Conservation (phyloP, 768 basidiomycete species). For the Leccinum subtestaceum region DNA sequence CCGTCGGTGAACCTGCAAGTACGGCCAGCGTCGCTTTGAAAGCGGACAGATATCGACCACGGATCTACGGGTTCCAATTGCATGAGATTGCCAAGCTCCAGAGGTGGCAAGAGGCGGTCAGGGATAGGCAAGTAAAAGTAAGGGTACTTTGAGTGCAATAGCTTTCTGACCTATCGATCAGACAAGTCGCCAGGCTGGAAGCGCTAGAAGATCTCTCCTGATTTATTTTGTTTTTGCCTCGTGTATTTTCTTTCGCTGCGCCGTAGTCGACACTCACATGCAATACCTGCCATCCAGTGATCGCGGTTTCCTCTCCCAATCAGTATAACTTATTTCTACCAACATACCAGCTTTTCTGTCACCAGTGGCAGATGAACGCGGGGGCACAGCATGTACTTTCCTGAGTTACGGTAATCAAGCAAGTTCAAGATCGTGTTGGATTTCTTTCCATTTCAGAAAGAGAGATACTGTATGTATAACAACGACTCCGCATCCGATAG, state of each 20-base stretch:
- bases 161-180: constrained; percentile 13
- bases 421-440: background rate
- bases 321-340: background rate
- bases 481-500: background rate
- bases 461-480: background rate
- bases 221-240: constrained; percentile 4
- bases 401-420: background rate
- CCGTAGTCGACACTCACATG: constrained; percentile 6
- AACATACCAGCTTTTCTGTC: background rate
- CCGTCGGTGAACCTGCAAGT: constrained; percentile 64
- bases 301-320: background rate
- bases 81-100: constrained; percentile 91
- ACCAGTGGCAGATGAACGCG: background rate
- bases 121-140: constrained; percentile 61
- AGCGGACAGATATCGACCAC: constrained; percentile 88
- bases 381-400: background rate
- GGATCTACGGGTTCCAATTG: constrained; percentile 96
- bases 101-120: constrained; percentile 91
- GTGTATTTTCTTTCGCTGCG: constrained; percentile 3
- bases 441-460: background rate
- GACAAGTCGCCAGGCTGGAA: constrained; percentile 53
- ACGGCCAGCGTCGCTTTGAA: constrained; percentile 84
- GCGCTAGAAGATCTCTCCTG: constrained; percentile 39
- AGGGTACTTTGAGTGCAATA: background rate
- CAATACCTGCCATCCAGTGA: background rate